phyloP scores from a whole-genome alignment of 1,284 basidiomycete species.

The Paramarasmius palmivorus region DNA sequence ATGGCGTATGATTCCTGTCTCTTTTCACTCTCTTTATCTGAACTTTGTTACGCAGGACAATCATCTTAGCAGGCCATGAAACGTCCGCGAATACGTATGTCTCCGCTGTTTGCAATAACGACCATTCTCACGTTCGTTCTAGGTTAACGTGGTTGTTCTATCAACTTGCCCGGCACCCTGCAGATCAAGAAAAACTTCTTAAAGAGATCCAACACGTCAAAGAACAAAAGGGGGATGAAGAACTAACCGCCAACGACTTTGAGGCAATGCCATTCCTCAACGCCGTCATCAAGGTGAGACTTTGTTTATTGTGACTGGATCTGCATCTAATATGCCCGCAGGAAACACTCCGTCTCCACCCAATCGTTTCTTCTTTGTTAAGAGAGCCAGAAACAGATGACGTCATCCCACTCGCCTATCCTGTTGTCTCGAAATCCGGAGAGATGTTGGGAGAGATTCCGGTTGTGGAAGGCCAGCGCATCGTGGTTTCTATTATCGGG shows the following conservation, averaged over 20 bases:
- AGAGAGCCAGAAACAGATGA: constrained; percentile 19
- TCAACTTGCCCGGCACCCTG: constrained; percentile 27
- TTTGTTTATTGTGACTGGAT: neutral
- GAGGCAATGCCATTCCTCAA: constrained; percentile 27
- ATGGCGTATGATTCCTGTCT: constrained; percentile 9
- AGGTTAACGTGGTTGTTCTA: constrained; percentile 26
- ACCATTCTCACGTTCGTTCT: neutral
- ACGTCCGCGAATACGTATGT: constrained; percentile 19
- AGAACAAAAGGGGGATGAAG: constrained; percentile 18
- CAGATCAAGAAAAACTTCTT: constrained; percentile 27
- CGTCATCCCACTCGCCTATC: constrained; percentile 18
- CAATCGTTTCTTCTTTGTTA: constrained; percentile 16
- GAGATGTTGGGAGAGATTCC: constrained; percentile 16
- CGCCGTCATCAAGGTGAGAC: neutral
- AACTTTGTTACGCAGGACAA: constrained; percentile 13
- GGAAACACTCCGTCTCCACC: constrained; percentile 21
- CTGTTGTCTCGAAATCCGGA: constrained; percentile 14
- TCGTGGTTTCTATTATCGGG: constrained; percentile 11
- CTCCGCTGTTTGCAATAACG: neutral
- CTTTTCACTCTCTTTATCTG: neutral
- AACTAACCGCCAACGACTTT: constrained; percentile 29
- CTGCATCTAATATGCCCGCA: neutral
- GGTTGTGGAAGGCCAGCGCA: constrained; percentile 17
- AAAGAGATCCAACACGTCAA: constrained; percentile 27
- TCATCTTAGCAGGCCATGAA: constrained; percentile 28